Evolutionary conservation across 108 stramenopile genomes (phyloP), one percentile per base, ranked within the genome.

Genomic region (Skeletonema potamos): DNA sequence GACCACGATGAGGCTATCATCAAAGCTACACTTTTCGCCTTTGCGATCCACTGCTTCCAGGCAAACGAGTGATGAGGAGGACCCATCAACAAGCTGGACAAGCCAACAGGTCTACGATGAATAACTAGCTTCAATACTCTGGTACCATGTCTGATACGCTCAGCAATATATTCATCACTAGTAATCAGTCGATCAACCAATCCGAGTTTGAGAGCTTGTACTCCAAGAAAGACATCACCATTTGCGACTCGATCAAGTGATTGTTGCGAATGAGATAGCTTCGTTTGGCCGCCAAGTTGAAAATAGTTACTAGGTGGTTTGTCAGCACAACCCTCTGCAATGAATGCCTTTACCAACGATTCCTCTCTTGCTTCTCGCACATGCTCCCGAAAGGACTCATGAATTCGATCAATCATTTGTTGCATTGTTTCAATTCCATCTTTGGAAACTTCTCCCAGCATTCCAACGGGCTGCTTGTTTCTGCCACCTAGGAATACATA

Each of bases 161-260:
- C 76, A 10, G 32, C 67, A 32, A 94, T 90, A 60, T 94, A 94
- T 36, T 94, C 91, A 70, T 87, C 91, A 62, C 86, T 89, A 1
- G 93, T 92, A 8, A 80, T 73, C 39, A 94, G 69, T n/a, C 83
- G 71, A 69, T 94, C 93, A 26, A 94, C 78, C 66, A 94, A 72
- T 9, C 86, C 87, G 3, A 79, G 41, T n/a, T 86, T 70, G 5
- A 89, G 13, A 2, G 93, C 91, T 68, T 90, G 84, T n/a, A 61
- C 64, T 22, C 88, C 93, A 43, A 94, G 80, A 82, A 85, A 94
- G 28, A 89, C 76, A 48, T 92, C 84, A 3, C 93, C 91, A 2
- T 76, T 92, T 13, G 89, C 93, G 36, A 92, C 75, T 18, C 72
- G 44, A 39, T 92, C 83, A 37, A 94, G 87, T 13, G 43, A 65